These are phyloP conservation scores for Borealophlyctis nickersoniae DNA, from an alignment of 192 early-diverging fungal species.

Conservation along the genomic window DNA sequence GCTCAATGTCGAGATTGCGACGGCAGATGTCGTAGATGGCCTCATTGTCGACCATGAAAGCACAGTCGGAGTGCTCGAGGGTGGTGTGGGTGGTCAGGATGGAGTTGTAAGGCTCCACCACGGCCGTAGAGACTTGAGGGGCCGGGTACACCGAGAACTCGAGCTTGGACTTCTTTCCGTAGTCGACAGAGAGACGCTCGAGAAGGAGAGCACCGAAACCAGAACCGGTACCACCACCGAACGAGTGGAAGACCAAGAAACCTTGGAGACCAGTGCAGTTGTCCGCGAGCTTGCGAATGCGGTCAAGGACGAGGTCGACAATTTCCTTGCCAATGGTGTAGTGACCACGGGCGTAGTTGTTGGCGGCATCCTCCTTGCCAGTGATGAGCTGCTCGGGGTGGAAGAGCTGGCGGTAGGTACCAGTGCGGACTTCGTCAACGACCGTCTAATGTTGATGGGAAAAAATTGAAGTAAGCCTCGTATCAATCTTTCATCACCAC, in stretches of 20 bases:
- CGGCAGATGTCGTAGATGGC: slow-evolving; percentile 99
- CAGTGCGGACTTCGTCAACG: slow-evolving; percentile 97
- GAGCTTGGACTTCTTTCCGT: slow-evolving; percentile 99
- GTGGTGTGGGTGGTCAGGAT: slow-evolving; percentile 99
- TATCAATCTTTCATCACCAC: no score
- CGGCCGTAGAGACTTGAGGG: slow-evolving; percentile 93
- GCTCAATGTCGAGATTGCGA: slow-evolving; percentile 94
- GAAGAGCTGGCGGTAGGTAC: slow-evolving; percentile 93
- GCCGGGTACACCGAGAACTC: slow-evolving; percentile 99
- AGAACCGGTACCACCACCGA: slow-evolving; percentile 98
- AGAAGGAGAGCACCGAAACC: slow-evolving; percentile 97
- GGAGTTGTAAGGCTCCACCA: slow-evolving; percentile 99
- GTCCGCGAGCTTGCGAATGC: slow-evolving; percentile 96
- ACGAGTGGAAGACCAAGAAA: slow-evolving; percentile 99
- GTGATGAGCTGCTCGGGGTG: slow-evolving; percentile 98
- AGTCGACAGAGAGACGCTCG: slow-evolving; percentile 98
- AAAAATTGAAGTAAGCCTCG: background rate
- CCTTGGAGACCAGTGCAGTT: slow-evolving; percentile 98
- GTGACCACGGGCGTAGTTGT: slow-evolving; percentile 99
- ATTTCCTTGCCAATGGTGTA: slow-evolving; percentile 99
- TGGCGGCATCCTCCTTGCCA: slow-evolving; percentile 99
- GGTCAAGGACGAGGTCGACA: slow-evolving; percentile 93
- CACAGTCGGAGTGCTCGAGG: slow-evolving; percentile 97
- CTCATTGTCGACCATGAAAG: slow-evolving; percentile 99
- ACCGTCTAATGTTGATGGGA: slow-evolving; percentile 56